These are phyloP conservation scores for Vigna unguiculata DNA, from an alignment of 306 rosid species.

Conservation along the genomic window DNA sequence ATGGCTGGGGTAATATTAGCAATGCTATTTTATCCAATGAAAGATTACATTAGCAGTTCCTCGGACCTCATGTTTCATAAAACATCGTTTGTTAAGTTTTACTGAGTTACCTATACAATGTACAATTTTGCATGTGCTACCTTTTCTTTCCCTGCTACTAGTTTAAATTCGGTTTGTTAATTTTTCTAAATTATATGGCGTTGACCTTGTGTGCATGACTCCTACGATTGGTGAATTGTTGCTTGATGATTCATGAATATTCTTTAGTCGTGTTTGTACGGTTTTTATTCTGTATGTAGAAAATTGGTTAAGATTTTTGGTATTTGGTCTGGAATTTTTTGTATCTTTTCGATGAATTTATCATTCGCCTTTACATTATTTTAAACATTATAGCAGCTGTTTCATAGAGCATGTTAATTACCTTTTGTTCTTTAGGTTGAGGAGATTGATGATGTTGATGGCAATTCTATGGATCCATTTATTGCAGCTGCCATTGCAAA, in stretches of 20 bases:
- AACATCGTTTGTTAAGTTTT: constrained; percentile 11
- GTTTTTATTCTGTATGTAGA: constrained; percentile 21
- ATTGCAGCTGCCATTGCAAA: constrained; percentile 92
- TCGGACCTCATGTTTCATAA: constrained; percentile 5
- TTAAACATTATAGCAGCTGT: constrained; percentile 25
- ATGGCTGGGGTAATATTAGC: constrained; percentile 5
- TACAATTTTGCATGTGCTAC: neutral
- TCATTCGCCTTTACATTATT: constrained; percentile 3
- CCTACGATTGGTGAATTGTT: constrained; percentile 10
- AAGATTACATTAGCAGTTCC: neutral
- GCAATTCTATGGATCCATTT: constrained; percentile 79
- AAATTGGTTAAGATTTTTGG: constrained; percentile 4
- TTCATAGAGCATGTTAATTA: neutral
- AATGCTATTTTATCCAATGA: constrained; percentile 14
- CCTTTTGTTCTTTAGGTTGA: constrained; percentile 69
- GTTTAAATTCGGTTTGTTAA: neutral
- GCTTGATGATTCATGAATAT: constrained; percentile 27
- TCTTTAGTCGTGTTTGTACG: constrained; percentile 4
- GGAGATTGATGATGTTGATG: constrained; percentile 95
- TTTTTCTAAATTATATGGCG: constrained; percentile 8
- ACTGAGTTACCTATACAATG: neutral
- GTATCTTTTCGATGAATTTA: constrained; percentile 7
- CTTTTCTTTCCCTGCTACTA: neutral
- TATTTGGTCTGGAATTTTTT: constrained; percentile 28
- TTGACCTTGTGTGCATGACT: constrained; percentile 15